phyloP scores from a whole-genome alignment of 2,329 filamentous ascomycete species.

The Epichloe elymi region DNA sequence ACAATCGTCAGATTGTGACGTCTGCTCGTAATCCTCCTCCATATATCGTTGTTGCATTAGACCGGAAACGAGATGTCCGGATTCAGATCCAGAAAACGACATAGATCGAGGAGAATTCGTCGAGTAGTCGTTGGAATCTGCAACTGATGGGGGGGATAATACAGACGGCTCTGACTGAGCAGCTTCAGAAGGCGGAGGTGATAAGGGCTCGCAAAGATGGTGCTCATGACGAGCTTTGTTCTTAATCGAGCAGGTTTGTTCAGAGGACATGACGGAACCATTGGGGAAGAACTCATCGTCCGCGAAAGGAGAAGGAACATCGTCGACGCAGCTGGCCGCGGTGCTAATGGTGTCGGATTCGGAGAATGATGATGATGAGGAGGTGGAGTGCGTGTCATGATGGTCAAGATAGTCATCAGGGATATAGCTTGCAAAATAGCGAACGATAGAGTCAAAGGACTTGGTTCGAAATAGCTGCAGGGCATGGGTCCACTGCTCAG shows the following conservation, averaged over 20 bases:
- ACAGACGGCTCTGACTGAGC: slow-evolving; percentile 31
- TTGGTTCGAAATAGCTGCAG: slow-evolving; percentile 45
- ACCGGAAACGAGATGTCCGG: slow-evolving; percentile 23
- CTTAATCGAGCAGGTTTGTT: slow-evolving; percentile 28
- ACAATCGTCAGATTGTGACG: slow-evolving; percentile 31
- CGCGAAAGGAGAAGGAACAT: slow-evolving; percentile 23
- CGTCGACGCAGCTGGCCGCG: slow-evolving; percentile 26
- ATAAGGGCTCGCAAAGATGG: slow-evolving; percentile 15
- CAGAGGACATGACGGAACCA: slow-evolving; percentile 28
- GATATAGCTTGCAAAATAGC: slow-evolving; percentile 46
- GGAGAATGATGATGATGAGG: slow-evolving; percentile 23
- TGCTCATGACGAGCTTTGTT: slow-evolving; percentile 10
- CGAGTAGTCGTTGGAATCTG: slow-evolving; percentile 18
- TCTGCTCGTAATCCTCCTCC: slow-evolving; percentile 30
- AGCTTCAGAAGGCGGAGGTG: slow-evolving; percentile 37
- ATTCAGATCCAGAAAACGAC: slow-evolving; percentile 40
- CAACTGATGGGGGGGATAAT: slow-evolving; percentile 21
- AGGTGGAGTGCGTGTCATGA: slow-evolving; percentile 21
- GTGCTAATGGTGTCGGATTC: slow-evolving; percentile 26
- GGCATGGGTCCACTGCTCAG: slow-evolving; percentile 44
- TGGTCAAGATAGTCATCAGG: slow-evolving; percentile 34
- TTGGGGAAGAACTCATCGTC: slow-evolving; percentile 25
- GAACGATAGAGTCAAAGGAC: slow-evolving; percentile 46
- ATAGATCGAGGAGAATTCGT: slow-evolving; percentile 32
- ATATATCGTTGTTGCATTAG: slow-evolving; percentile 16